A percentile compares a stretch with the other conserved stretches of the same genome.
Evolutionary conservation across 1,139 yeast genomes (phyloP).

Genomic region (Lodderomyces metapsilosis): DNA sequence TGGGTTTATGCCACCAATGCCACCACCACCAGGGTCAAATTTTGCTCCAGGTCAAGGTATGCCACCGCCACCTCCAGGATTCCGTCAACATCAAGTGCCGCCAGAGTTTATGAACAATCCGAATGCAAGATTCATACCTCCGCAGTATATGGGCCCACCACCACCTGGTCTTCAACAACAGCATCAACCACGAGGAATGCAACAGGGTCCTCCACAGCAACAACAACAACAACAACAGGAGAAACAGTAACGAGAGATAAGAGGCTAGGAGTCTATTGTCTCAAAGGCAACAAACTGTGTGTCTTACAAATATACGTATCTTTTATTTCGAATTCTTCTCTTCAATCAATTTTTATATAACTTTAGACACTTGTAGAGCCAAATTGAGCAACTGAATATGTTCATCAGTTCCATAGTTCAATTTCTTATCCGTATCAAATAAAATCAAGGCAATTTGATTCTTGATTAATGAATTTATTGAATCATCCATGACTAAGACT

Average conservation of each 20-base stretch:
- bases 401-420: conserved; percentile 89
- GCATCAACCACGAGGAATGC: conserved; percentile 17
- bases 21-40: conserved; percentile 15
- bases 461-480: conserved; percentile 55
- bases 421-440: conserved; percentile 71
- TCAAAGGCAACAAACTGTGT: no score
- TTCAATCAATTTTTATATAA: conserved; percentile 22
- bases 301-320: background rate
- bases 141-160: conserved; percentile 11
- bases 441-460: conserved; percentile 61
- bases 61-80: conserved; percentile 21
- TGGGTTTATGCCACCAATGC: conserved; percentile 18
- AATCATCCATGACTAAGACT: conserved; percentile 57
- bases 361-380: conserved; percentile 54
- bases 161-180: conserved; percentile 18
- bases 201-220: conserved; percentile 8
- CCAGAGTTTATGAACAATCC: conserved; percentile 15
- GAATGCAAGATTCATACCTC: conserved; percentile 22
- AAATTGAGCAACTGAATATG: conserved; percentile 78
- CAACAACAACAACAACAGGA: conserved; percentile 14
- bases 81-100: conserved; percentile 24
- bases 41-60: conserved; percentile 15
- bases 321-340: background rate
- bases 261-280: conserved; percentile 2
- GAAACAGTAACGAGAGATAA: background rate